These are phyloP conservation scores for Boletellus emodensis DNA, from an alignment of 768 basidiomycete species.

Conservation along the genomic window DNA sequence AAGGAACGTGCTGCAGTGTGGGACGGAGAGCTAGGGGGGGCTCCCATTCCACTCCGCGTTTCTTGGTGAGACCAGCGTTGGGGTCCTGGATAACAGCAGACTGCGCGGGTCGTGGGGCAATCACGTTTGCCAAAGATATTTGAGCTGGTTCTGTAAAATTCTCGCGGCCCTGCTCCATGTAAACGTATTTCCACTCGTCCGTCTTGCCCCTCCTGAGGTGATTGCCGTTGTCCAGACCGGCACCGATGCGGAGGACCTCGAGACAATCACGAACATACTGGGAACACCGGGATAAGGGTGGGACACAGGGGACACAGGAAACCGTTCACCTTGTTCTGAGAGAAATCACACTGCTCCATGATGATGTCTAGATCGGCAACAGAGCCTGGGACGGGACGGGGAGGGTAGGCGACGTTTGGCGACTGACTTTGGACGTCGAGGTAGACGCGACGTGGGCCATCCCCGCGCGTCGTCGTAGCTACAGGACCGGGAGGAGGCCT, in stretches of 20 bases:
- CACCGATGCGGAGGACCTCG: constrained; percentile 89
- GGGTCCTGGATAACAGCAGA: constrained; percentile 40
- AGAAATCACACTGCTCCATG: constrained; percentile 93
- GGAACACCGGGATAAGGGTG: constrained; percentile 9
- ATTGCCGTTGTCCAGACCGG: constrained; percentile 78
- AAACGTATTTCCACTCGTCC: constrained; percentile 88
- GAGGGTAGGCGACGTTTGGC: constrained; percentile 75
- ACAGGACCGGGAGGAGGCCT: constrained; percentile 45
- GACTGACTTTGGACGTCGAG: constrained; percentile 61
- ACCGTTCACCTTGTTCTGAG: constrained; percentile 58
- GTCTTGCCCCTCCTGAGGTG: constrained; percentile 70
- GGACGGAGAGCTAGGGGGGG: constrained; percentile 41
- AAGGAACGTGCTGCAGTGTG: constrained; percentile 51
- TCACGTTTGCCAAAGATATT: constrained; percentile 30
- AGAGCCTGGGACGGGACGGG: constrained; percentile 79
- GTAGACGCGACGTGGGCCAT: constrained; percentile 77
- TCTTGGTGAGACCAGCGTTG: constrained; percentile 54
- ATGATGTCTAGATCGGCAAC: constrained; percentile 85
- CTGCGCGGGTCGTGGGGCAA: constrained; percentile 26
- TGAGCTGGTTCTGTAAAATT: constrained; percentile 36
- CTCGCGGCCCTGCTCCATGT: constrained; percentile 55
- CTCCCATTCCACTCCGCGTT: constrained; percentile 63
- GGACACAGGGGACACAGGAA: neutral
- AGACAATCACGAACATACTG: constrained; percentile 98
- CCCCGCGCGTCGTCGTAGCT: constrained; percentile 59